Evolutionary conservation across 805 yeast species (phyloP).

Genomic region (Spathaspora girioi): DNA sequence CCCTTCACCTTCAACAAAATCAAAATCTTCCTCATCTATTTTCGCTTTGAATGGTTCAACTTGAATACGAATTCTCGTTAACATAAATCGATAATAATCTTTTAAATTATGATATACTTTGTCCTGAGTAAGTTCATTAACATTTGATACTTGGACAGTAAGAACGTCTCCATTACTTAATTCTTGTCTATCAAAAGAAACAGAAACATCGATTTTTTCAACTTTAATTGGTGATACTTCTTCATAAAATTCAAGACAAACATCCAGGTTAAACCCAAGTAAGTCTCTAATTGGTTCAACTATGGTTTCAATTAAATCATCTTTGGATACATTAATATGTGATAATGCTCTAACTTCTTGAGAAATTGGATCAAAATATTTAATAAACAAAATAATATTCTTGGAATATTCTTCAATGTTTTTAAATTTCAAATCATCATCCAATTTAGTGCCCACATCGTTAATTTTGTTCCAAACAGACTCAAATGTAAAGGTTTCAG

Average conservation of each 20-base stretch:
- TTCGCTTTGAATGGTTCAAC: conserved; percentile 45
- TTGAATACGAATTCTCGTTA: conserved; percentile 58
- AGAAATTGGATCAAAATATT: conserved; percentile 57
- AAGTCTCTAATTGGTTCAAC: conserved; percentile 37
- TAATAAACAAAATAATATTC: conserved; percentile 44
- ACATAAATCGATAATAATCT: conserved; percentile 52
- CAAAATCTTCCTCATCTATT: conserved; percentile 48
- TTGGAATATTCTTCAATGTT: conserved; percentile 15
- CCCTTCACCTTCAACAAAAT: conserved; percentile 27
- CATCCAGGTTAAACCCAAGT: conserved; percentile 34
- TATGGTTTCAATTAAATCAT: conserved; percentile 41
- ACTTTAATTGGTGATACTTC: conserved; percentile 57
- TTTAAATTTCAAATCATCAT: conserved; percentile 8
- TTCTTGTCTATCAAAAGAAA: conserved; percentile 54
- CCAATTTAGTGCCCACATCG: conserved; percentile 6
- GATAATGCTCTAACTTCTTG: conserved; percentile 65
- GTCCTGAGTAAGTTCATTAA: conserved; percentile 15
- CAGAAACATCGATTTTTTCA: conserved; percentile 36
- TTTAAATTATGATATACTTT: conserved; percentile 25
- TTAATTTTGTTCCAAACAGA: conserved; percentile 15
- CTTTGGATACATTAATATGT: conserved; percentile 50
- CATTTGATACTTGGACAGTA: conserved; percentile 25
- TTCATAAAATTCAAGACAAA: conserved; percentile 46
- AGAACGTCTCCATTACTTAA: conserved; percentile 68
- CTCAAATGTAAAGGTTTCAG: conserved; percentile 23